Evolutionary conservation across 139 green algal genomes (phyloP).

Genomic region (Picochlorum sp.): DNA sequence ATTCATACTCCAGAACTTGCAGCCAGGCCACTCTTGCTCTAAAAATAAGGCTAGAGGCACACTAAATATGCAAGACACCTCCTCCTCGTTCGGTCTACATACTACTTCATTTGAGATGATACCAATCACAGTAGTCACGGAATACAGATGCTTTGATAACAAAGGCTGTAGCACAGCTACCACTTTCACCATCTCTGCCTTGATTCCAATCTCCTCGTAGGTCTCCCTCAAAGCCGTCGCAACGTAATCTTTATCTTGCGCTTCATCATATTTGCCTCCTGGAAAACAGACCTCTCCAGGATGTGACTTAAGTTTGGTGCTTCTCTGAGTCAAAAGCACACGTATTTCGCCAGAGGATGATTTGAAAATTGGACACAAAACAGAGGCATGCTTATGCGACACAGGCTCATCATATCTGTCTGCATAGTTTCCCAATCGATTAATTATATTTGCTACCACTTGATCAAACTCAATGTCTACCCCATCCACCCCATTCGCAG

Average conservation of each 20-base stretch:
- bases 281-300: constrained; percentile 63
- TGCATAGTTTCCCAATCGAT: too few species aligned
- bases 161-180: constrained; percentile 41
- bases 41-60: constrained; percentile 38
- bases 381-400: constrained; percentile 18
- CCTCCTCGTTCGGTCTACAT: constrained; percentile 22
- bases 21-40: not conserved
- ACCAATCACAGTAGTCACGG: constrained; percentile 57
- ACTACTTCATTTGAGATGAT: not conserved
- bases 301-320: not conserved
- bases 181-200: constrained; percentile 21
- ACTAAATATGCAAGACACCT: constrained; percentile 49
- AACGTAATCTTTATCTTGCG: constrained; percentile 43
- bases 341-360: constrained; percentile 10
- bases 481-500: too few species aligned
- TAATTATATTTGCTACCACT: not conserved
- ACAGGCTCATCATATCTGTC: not conserved
- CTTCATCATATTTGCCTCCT: constrained; percentile 54
- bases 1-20: constrained; percentile 7
- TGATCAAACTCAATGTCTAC: not conserved
- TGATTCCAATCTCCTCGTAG: constrained; percentile 48
- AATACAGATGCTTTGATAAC: constrained; percentile 55
- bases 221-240: constrained; percentile 56
- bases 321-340: constrained; percentile 42
- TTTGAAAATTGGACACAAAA: constrained; percentile 53